Evolutionary conservation across 768 basidiomycete genomes (phyloP).

Genomic region (Trichaptum fuscoviolaceum): DNA sequence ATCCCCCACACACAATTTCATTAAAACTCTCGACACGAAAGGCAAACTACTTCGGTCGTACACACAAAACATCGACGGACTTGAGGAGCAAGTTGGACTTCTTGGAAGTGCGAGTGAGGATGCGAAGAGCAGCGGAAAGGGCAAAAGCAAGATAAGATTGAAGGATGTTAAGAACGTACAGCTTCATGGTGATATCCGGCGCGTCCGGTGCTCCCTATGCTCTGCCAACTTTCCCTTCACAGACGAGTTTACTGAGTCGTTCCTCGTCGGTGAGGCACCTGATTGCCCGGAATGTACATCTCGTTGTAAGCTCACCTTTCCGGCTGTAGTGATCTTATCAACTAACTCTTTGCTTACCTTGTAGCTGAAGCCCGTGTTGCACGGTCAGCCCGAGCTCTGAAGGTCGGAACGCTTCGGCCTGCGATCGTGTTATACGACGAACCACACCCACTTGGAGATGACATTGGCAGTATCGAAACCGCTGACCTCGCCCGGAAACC

Average conservation of each 20-base stretch:
- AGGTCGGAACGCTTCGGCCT: conserved; percentile 83
- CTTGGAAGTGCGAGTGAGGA: conserved; percentile 56
- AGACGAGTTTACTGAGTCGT: conserved; percentile 54
- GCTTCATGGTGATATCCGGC: conserved; percentile 90
- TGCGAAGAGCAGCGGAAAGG: conserved; percentile 47
- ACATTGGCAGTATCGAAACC: conserved; percentile 79
- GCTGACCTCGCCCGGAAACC: conserved; percentile 75
- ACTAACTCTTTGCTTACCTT: conserved; percentile 16
- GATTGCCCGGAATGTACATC: conserved; percentile 81
- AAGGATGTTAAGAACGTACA: conserved; percentile 86
- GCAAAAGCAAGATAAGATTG: conserved; percentile 60
- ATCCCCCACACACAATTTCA: conserved; percentile 83
- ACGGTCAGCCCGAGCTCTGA: conserved; percentile 73
- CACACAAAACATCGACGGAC: conserved; percentile 97
- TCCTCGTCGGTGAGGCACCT: conserved; percentile 67
- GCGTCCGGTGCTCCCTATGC: conserved; percentile 84
- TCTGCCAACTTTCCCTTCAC: conserved; percentile 71
- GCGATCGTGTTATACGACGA: conserved; percentile 96
- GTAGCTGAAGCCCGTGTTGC: conserved; percentile 74
- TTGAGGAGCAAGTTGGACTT: conserved; percentile 80
- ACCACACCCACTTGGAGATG: conserved; percentile 85
- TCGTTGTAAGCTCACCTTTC: conserved; percentile 59
- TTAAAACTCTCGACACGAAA: conserved; percentile 77
- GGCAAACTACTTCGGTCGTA: conserved; percentile 85
- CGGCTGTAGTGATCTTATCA: conserved; percentile 8